phyloP scores from a whole-genome alignment of 2,329 filamentous ascomycete species.

The Chaetomium sp. region DNA sequence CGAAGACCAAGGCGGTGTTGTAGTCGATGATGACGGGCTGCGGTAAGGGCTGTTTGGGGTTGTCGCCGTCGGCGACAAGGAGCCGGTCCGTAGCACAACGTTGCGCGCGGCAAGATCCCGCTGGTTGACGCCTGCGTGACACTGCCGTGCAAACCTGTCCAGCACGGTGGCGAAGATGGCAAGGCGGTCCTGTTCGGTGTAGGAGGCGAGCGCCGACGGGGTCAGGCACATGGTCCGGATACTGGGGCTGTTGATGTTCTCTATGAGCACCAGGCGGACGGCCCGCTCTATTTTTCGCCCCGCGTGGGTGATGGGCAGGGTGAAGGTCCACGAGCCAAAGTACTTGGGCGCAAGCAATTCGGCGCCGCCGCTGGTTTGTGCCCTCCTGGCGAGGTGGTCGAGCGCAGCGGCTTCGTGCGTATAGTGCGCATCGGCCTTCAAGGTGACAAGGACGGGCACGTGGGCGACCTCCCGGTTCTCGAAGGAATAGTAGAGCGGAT shows the following conservation, averaged over 20 bases:
- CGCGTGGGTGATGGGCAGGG: constrained; percentile 6
- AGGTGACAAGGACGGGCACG: constrained; percentile 8
- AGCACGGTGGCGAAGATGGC: not conserved
- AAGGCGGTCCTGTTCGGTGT: constrained; percentile 1
- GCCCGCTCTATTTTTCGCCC: constrained; percentile 2
- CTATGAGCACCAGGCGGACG: constrained; percentile 18
- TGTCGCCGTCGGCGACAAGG: not conserved
- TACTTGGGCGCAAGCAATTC: constrained; percentile 12
- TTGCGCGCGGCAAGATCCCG: constrained; percentile 21
- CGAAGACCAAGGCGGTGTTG: constrained; percentile 11
- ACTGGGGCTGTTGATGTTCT: constrained; percentile 12
- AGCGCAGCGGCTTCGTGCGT: constrained; percentile 19
- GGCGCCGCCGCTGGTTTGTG: not conserved
- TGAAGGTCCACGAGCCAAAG: constrained; percentile 22
- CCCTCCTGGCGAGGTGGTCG: constrained; percentile 9
- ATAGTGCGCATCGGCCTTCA: constrained; percentile 17
- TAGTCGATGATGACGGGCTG: constrained; percentile 18
- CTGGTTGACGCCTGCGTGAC: constrained; percentile 12
- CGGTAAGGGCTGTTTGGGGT: not conserved
- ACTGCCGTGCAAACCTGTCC: not conserved
- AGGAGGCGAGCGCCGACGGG: not conserved
- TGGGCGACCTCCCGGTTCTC: not conserved
- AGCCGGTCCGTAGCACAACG: constrained; percentile 7
- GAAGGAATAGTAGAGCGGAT: constrained; percentile 22
- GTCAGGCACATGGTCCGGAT: not conserved